These are phyloP conservation scores for Carex littledalei DNA, from an alignment of 176 grass and related monocot species.

Conservation along the genomic window DNA sequence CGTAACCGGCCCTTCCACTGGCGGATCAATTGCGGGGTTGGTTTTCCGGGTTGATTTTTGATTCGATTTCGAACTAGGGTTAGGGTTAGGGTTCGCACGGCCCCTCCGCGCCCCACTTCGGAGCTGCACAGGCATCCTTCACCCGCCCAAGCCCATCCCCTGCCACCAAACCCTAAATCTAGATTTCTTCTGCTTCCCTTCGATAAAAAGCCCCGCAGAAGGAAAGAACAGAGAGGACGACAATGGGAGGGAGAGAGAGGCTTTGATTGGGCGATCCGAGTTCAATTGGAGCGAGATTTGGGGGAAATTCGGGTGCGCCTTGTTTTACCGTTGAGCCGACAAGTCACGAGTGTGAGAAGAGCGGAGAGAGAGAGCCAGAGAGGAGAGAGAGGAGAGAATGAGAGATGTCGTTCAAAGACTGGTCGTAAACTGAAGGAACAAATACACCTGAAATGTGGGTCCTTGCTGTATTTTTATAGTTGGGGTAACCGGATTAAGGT, in stretches of 20 bases:
- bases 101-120: constrained; percentile 24
- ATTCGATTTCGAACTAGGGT: constrained; percentile 14
- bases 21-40: not conserved
- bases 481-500: not conserved
- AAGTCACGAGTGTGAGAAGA: constrained; percentile 7
- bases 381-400: not conserved
- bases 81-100: constrained; percentile 24
- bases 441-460: not conserved
- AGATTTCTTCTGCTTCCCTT: not conserved
- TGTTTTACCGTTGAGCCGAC: constrained; percentile 12
- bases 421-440: not conserved
- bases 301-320: not conserved
- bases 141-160: constrained; percentile 15
- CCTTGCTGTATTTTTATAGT: not conserved
- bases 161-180: not conserved
- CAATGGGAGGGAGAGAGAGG: not conserved
- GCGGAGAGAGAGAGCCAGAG: not conserved
- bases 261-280: not conserved
- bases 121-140: constrained; percentile 27
- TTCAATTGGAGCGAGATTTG: constrained; percentile 8
- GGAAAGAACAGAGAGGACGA: not conserved
- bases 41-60: not conserved
- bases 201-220: not conserved
- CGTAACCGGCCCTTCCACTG: not conserved
- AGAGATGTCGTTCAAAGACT: not conserved